These are phyloP conservation scores for Hypoxylon lienhwacheense DNA, from an alignment of 495 filamentous ascomycete species.

Conservation along the genomic window DNA sequence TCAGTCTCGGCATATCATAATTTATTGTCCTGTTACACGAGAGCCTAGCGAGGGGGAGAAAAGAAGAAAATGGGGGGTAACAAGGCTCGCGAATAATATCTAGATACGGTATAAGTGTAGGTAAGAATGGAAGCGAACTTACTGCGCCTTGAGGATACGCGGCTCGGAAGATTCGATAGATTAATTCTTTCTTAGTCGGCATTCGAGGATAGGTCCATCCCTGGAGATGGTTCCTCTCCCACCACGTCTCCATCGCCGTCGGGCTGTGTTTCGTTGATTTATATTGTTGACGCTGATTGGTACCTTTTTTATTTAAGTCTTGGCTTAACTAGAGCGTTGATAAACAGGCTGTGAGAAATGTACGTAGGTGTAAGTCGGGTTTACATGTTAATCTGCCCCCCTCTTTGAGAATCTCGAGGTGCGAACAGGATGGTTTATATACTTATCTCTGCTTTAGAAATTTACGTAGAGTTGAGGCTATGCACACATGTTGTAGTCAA, in stretches of 20 bases:
- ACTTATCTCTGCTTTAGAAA: background rate
- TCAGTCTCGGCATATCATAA: too few species aligned
- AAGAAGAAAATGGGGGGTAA: too few species aligned
- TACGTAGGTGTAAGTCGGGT: too few species aligned
- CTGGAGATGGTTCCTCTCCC: slow-evolving; percentile 12
- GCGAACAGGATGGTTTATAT: slow-evolving; percentile 4
- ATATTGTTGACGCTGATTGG: background rate
- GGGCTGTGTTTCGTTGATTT: background rate
- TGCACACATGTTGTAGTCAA: slow-evolving; percentile 2
- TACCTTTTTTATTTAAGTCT: too few species aligned
- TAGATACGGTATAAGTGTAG: too few species aligned
- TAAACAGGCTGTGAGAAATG: too few species aligned
- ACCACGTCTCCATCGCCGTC: slow-evolving; percentile 7
- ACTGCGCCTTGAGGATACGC: slow-evolving; percentile 32
- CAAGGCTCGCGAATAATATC: too few species aligned
- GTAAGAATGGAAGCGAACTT: slow-evolving; percentile 2
- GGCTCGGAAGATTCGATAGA: slow-evolving; percentile 26
- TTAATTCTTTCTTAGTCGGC: slow-evolving; percentile 26
- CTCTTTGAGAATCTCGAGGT: background rate
- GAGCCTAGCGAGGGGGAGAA: too few species aligned
- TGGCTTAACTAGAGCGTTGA: too few species aligned
- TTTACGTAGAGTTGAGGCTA: background rate
- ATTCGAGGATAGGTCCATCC: slow-evolving; percentile 14
- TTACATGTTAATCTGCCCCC: too few species aligned
- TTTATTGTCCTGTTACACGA: too few species aligned